These are phyloP conservation scores for Suillus clintonianus DNA, from an alignment of 768 basidiomycete genomes.

Conservation along the genomic window DNA sequence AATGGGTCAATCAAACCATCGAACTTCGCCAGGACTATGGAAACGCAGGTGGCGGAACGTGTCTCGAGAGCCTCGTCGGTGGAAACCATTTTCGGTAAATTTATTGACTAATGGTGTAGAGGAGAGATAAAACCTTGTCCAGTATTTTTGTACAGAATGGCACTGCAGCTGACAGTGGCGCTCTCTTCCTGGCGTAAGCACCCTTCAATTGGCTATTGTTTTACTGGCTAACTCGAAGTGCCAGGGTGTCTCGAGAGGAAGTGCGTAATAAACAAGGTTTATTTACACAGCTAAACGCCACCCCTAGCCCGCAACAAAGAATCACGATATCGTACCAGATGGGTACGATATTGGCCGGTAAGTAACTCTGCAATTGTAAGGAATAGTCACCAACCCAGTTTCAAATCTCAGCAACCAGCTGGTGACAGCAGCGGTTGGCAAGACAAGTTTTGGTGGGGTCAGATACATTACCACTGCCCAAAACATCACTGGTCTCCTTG, in stretches of 20 bases:
- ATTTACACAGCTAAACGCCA: background rate
- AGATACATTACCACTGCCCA: conserved; percentile 47
- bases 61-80: conserved; percentile 45
- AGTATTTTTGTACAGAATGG: conserved; percentile 66
- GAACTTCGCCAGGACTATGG: conserved; percentile 49
- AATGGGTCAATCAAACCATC: conserved; percentile 42
- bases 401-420: conserved; percentile 34
- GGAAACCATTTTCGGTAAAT: conserved; percentile 50
- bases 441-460: conserved; percentile 42
- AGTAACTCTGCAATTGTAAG: conserved; percentile 7
- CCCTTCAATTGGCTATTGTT: background rate
- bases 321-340: conserved; percentile 45
- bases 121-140: background rate
- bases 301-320: conserved; percentile 28
- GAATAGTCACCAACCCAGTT: background rate
- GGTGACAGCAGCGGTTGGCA: conserved; percentile 39
- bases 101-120: background rate
- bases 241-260: conserved; percentile 52
- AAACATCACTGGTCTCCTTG: conserved; percentile 55
- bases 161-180: conserved; percentile 44
- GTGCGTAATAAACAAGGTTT: conserved; percentile 10
- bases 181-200: conserved; percentile 61
- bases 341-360: conserved; percentile 53
- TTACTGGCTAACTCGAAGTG: background rate
- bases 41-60: conserved; percentile 38